Base-by-base conservation (phyloP, 805 yeast genomes). In the Hanseniaspora thailandica region DNA sequence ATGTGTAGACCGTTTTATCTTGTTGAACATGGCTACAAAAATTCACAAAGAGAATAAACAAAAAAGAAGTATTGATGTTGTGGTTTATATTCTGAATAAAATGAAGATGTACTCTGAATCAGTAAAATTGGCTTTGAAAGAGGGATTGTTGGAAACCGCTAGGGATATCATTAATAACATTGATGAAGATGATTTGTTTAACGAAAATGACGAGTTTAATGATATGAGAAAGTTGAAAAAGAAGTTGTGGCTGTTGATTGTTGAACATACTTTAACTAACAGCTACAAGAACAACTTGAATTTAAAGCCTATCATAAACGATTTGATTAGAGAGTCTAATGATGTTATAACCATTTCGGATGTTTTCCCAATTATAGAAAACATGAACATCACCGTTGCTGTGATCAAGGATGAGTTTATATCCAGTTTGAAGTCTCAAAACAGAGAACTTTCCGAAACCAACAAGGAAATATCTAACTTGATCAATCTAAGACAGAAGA, bases 321-420 rank as follows among this genome's bases (percentile, higher is more conserved):
- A 68, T 57, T 55, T 76, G 60, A 55, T 66, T 69, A 51, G 63
- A 66, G 71, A 69, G 17, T 75, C 75, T 22, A 71, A 78, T 57
- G 77, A 73, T 15, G 60, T 76, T 13, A 63, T 85, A 20, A 76
- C 81, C 3, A 80, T 93, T 43, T 88, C 85, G 57, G 97, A 93
- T 61, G 62, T 93, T 39, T 67, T 93, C 48, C 94, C 94, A 1
- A 69, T 86, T 31, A 82, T 93, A 58, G 96, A 97, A 0, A 89
- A 87, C 59, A 79, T 85, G 55, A 76, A 85, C 0, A 10, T 50
- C 2, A 80, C 86, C 26, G 81, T 93, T 47, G 93, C 86, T 58
- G 81, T 84, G 56, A 77, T 93, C 61, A 86, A 87, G 58, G 85
- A 84, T 45, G 95, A 88, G 59, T 77, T 93, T 41, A 86, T 89